Evolutionary conservation across 164 flowering plant genomes (phyloP).

Genomic region (Platanus orientalis): DNA sequence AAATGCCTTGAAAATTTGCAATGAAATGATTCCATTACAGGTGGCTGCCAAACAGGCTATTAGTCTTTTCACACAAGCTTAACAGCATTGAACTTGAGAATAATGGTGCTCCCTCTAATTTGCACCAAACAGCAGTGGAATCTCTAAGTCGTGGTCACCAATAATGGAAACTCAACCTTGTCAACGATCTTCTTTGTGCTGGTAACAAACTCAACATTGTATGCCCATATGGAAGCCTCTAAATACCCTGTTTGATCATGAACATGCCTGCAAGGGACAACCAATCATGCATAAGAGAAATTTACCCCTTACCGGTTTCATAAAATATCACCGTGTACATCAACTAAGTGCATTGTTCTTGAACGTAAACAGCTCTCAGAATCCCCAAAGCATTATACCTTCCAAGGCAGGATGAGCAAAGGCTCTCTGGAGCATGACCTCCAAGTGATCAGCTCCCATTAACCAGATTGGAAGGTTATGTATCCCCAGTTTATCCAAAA

Average conservation of each 20-base stretch:
- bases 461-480: slow-evolving; percentile 96
- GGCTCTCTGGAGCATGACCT: slow-evolving; percentile 88
- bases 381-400: slow-evolving; percentile 92
- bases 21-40: no score
- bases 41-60: no score
- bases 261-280: slow-evolving; percentile 54
- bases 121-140: no score
- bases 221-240: slow-evolving; percentile 83
- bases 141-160: no score
- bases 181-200: slow-evolving; percentile 48
- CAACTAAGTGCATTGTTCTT: slow-evolving; percentile 65
- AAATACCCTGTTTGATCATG: slow-evolving; percentile 57
- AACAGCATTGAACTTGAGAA: no score
- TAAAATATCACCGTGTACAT: slow-evolving; percentile 86
- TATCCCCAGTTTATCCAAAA: slow-evolving; percentile 66
- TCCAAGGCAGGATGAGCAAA: slow-evolving; percentile 91
- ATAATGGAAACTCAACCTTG: slow-evolving; percentile 49
- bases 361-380: slow-evolving; percentile 97
- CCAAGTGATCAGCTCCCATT: slow-evolving; percentile 93
- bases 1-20: no score
- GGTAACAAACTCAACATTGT: slow-evolving; percentile 38
- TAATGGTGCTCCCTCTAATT: no score
- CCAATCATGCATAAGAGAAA: slow-evolving; percentile 73
- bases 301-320: slow-evolving; percentile 69
- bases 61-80: no score